phyloP scores from a whole-genome alignment of 2,329 filamentous ascomycete species.

The Microthyrium microscopicum region DNA sequence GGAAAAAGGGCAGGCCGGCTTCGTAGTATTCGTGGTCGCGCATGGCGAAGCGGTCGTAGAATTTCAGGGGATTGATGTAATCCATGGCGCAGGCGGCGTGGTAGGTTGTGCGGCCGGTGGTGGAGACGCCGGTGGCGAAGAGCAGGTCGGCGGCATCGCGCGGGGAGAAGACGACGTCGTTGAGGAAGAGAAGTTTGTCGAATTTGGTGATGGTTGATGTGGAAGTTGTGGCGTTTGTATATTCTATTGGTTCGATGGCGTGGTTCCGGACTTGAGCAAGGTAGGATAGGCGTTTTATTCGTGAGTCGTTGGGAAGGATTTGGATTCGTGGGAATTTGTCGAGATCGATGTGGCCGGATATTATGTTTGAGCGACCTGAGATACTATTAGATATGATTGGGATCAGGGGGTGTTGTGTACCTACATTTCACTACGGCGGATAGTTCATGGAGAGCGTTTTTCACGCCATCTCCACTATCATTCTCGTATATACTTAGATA shows the following conservation, averaged over 20 bases:
- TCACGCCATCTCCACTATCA: conserved; percentile 38
- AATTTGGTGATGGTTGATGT: conserved; percentile 32
- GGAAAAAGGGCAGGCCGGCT: conserved; percentile 48
- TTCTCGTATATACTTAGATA: conserved; percentile 51
- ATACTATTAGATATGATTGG: not conserved
- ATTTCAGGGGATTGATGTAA: conserved; percentile 49
- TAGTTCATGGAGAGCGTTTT: conserved; percentile 31
- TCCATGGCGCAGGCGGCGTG: conserved; percentile 56
- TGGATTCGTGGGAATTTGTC: conserved; percentile 38
- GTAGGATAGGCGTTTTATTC: conserved; percentile 59
- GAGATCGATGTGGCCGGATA: conserved; percentile 43
- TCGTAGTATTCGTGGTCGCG: conserved; percentile 49
- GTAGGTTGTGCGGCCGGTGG: conserved; percentile 37
- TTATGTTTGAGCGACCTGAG: conserved; percentile 30
- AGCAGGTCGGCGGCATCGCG: conserved; percentile 43
- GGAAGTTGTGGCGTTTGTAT: no score
- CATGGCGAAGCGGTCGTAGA: conserved; percentile 60
- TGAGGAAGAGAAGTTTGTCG: conserved; percentile 43
- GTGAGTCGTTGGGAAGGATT: conserved; percentile 40
- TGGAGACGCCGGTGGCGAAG: conserved; percentile 42
- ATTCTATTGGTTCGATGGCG: conserved; percentile 47
- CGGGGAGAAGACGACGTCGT: conserved; percentile 50
- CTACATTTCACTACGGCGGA: conserved; percentile 26
- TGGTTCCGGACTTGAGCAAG: conserved; percentile 57
- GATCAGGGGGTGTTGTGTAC: conserved; percentile 10